Base-by-base conservation (phyloP, 2,329 filamentous ascomycete species). In the Aureobasidium sp. region DNA sequence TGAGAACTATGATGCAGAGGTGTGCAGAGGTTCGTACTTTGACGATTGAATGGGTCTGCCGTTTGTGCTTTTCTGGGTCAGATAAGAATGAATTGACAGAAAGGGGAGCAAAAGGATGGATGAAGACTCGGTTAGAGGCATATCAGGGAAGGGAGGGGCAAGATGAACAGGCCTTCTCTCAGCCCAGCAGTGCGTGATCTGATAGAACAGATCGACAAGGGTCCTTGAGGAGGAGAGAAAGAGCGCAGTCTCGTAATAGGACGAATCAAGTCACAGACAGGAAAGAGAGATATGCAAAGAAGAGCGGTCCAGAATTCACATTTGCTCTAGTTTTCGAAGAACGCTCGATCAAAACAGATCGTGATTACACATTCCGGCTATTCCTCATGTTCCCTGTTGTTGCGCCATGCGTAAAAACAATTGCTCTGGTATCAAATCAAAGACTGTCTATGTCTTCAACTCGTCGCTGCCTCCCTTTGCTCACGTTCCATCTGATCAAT, bases 401-500 rank as follows among this genome's bases (percentile, higher is more conserved):
- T 57, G n/a, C 53, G 53, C 41, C 53, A 17, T 34, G 7, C 13
- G 1, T 48, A 3, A 48, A 43, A 56, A 15, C 43, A 10, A 29
- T 3, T 27, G 5, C 24, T 15, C 15, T 46, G 12, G 24, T 41
- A 43, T 37, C 55, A 7, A 24, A 17, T 13, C 24, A 32, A 51
- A 15, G 24, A 51, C 20, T 15, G 7, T 15, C 20, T 15, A 36
- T 3, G 12, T 20, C 2, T 39, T 57, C 53, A 48, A 59, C 43
- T 48, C 20, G 43, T 48, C 43, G 29, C 24, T 20, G 55, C 36
- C 62, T 66, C 64, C 62, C 65, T 71, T 64, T 75, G 83, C 67
- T 90, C 84, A 67, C 81, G 84, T 71, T 96, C 89, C 87, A 95
- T 93, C 70, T 96, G 90, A 68, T 83, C 81, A n/a, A 97, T 80